phyloP scores from a whole-genome alignment of 2,329 filamentous ascomycete genomes.

The Claviceps citrina region DNA sequence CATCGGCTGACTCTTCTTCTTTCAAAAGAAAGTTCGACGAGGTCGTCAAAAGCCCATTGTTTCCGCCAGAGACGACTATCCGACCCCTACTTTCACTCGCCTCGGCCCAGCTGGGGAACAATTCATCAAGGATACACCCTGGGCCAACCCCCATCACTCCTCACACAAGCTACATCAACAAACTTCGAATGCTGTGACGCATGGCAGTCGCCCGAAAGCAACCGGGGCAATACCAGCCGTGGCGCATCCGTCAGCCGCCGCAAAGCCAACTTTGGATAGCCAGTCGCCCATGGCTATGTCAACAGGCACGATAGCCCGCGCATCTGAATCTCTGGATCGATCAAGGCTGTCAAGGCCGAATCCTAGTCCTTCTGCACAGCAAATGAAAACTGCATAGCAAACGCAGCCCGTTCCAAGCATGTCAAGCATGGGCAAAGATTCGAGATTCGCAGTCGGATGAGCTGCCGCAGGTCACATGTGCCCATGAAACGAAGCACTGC shows the following conservation, averaged over 20 bases:
- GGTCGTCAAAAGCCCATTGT: conserved; percentile 23
- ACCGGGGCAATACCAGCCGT: background rate
- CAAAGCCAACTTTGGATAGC: conserved; percentile 13
- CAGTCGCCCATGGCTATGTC: conserved; percentile 13
- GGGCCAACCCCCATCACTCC: conserved; percentile 83
- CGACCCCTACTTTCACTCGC: conserved; percentile 31
- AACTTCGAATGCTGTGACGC: conserved; percentile 13
- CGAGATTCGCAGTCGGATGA: conserved; percentile 22
- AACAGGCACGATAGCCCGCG: conserved; percentile 13
- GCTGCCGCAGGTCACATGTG: conserved; percentile 3
- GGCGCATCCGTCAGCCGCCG: conserved; percentile 9
- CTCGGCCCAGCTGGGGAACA: conserved; percentile 62
- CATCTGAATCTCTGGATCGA: conserved; percentile 30
- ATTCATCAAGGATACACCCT: conserved; percentile 77
- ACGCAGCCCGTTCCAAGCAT: conserved; percentile 20
- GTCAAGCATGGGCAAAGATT: conserved; percentile 17
- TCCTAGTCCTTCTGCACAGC: conserved; percentile 17
- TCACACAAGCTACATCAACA: conserved; percentile 37
- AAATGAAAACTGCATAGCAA: conserved; percentile 19
- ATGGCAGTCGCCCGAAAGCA: conserved; percentile 8
- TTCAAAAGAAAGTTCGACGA: conserved; percentile 19
- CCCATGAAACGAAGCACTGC: background rate
- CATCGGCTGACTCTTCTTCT: conserved; percentile 9
- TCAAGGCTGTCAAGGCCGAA: conserved; percentile 26
- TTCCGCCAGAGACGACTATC: conserved; percentile 31